Evolutionary conservation across 1,139 yeast genomes (phyloP).

Genomic region (Magnusiomyces tetraspermus): DNA sequence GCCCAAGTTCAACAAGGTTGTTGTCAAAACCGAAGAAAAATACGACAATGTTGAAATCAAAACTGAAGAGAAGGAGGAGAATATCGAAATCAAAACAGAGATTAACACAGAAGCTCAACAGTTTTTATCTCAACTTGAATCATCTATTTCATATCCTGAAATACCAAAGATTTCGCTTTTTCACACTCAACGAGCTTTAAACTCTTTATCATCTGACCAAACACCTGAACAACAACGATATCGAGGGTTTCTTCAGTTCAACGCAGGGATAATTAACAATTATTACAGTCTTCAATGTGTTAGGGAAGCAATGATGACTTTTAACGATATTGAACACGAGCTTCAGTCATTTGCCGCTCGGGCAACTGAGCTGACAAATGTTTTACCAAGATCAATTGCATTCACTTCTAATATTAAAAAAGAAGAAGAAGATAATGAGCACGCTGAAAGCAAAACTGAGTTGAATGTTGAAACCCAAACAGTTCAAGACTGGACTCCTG

Average conservation of each 20-base stretch:
- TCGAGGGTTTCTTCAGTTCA: neutral
- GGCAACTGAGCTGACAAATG: neutral
- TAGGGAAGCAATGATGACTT: neutral
- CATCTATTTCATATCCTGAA: neutral
- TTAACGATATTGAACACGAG: neutral
- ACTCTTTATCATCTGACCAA: neutral
- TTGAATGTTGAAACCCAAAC: neutral
- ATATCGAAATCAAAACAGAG: neutral
- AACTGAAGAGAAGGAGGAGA: neutral
- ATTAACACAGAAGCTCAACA: neutral
- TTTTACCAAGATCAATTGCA: neutral
- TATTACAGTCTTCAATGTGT: neutral
- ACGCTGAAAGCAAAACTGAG: neutral
- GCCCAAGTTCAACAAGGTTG: neutral
- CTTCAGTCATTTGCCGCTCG: neutral
- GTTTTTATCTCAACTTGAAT: neutral
- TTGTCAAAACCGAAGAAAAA: neutral
- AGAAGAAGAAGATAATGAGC: neutral
- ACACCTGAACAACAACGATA: neutral
- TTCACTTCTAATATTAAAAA: neutral
- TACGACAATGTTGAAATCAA: neutral
- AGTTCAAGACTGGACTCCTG: neutral
- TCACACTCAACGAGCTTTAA: neutral
- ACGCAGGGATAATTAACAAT: neutral
- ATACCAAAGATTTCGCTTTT: neutral